Evolutionary conservation across 2,329 filamentous ascomycete species (phyloP), one percentile per base, ranked within the genome.

Genomic region (Diplodia intermedia): DNA sequence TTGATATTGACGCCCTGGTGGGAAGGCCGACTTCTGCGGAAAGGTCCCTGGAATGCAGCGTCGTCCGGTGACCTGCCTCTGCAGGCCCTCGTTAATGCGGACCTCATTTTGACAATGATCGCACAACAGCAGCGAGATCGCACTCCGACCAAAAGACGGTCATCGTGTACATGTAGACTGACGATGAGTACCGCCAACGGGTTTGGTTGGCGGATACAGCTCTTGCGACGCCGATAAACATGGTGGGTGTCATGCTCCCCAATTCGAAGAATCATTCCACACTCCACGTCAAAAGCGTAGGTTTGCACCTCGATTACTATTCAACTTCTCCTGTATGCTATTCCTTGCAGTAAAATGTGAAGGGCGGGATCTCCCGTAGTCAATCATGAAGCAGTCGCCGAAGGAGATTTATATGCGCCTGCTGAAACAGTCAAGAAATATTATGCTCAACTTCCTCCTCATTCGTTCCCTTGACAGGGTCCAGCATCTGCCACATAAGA

Each of bases 401-500:
- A 36, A 11, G 8, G 33, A 38, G 3, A 38, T 38, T 38, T 38
- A 38, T 43, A 11, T 47, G 15, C 43, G 18, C 15, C 18, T n/a
- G n/a, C 20, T 47, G 43, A 11, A 47, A 53, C 50, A 18, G 4
- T 33, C 7, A 12, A n/a, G 23, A 26, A 26, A 4, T n/a, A 9
- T 36, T 8, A 9, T 50, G 26, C 40, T 52, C 29, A 63, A 57
- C 53, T 23, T 66, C 63, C 53, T 38, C 4, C 40, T 66, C 38
- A n/a, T 66, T 56, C 18, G 26, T 31, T 31, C 68, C 65, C 3
- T 50, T 55, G 6, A 66, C n/a, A 36, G 69, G 69, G 33, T 78
- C 76, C 38, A 79, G 61, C 52, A 72, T 70, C 68, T 79, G 77
- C 74, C 77, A 79, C 36, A 71, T 69, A 26, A 79, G 29, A 1